Percentiles rank a stretch among this genome's conserved stretches.
Conservation (phyloP, 768 basidiomycete species). For the Tulasnella sp. region DNA sequence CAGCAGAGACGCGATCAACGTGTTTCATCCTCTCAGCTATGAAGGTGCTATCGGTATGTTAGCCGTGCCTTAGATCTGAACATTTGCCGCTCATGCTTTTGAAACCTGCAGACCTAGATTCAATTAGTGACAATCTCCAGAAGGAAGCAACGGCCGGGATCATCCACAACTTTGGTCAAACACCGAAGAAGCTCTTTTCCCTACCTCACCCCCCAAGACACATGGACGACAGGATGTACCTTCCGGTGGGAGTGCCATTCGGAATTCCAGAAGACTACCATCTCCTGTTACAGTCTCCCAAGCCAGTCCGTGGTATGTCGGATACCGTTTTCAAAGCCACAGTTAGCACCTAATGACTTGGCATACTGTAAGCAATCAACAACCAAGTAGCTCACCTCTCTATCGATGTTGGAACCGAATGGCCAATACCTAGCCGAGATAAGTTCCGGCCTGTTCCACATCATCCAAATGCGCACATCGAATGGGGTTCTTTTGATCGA, state of each 20-base stretch:
- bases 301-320: slow-evolving; percentile 48
- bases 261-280: slow-evolving; percentile 82
- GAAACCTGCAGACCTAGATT: slow-evolving; percentile 58
- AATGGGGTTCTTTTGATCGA: slow-evolving; percentile 48
- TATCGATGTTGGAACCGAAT: slow-evolving; percentile 51
- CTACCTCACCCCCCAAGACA: slow-evolving; percentile 67
- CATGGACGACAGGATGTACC: slow-evolving; percentile 58
- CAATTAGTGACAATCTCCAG: slow-evolving; percentile 78
- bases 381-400: slow-evolving; percentile 45
- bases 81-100: neutral
- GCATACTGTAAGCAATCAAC: slow-evolving; percentile 31
- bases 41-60: slow-evolving; percentile 72
- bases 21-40: slow-evolving; percentile 89
- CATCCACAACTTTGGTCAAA: slow-evolving; percentile 95
- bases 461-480: slow-evolving; percentile 58
- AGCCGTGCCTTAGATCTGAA: neutral
- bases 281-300: slow-evolving; percentile 49
- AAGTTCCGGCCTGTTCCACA: slow-evolving; percentile 39
- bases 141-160: slow-evolving; percentile 89
- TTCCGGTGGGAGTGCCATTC: slow-evolving; percentile 62
- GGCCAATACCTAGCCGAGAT: slow-evolving; percentile 53
- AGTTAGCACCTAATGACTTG: neutral
- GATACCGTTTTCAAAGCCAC: neutral
- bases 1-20: slow-evolving; percentile 67
- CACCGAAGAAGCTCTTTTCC: slow-evolving; percentile 77